A percentile compares a stretch with the other conserved stretches of the same genome.
Conservation (phyloP, 805 yeast genomes). For the Starmerella vaccinii region DNA sequence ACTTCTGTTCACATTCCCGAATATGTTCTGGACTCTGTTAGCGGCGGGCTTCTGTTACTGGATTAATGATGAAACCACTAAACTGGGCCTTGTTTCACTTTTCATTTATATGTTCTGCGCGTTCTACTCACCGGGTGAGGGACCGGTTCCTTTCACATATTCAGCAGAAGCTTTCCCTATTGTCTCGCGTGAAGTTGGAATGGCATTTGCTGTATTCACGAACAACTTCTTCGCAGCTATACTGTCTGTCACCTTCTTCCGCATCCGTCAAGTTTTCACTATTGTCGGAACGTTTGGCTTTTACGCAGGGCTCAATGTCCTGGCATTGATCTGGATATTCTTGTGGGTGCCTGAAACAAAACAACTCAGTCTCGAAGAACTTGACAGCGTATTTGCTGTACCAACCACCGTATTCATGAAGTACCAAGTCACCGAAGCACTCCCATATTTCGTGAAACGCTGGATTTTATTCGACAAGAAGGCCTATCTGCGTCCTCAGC, state of each 20-base stretch:
- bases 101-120: constrained; percentile 67
- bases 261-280: constrained; percentile 52
- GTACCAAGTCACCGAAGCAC: constrained; percentile 33
- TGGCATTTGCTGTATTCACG: constrained; percentile 35
- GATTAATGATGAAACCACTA: constrained; percentile 41
- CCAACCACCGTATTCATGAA: constrained; percentile 43
- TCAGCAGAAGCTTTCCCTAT: constrained; percentile 49
- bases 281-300: constrained; percentile 86
- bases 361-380: constrained; percentile 62
- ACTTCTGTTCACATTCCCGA: constrained; percentile 49
- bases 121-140: constrained; percentile 75
- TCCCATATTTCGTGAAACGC: constrained; percentile 19
- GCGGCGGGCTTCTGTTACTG: constrained; percentile 53
- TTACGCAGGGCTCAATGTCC: constrained; percentile 80
- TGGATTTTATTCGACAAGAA: constrained; percentile 6
- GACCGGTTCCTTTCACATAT: constrained; percentile 83
- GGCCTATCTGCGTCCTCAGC: constrained; percentile 6
- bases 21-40: constrained; percentile 47
- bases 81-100: constrained; percentile 56
- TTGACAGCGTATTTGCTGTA: constrained; percentile 61
- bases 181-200: constrained; percentile 23
- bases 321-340: constrained; percentile 52
- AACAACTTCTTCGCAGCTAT: constrained; percentile 47
- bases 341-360: constrained; percentile 54
- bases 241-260: constrained; percentile 73